Evolutionary conservation across 768 basidiomycete species (phyloP).

Genomic region (Agaricus bisporus): DNA sequence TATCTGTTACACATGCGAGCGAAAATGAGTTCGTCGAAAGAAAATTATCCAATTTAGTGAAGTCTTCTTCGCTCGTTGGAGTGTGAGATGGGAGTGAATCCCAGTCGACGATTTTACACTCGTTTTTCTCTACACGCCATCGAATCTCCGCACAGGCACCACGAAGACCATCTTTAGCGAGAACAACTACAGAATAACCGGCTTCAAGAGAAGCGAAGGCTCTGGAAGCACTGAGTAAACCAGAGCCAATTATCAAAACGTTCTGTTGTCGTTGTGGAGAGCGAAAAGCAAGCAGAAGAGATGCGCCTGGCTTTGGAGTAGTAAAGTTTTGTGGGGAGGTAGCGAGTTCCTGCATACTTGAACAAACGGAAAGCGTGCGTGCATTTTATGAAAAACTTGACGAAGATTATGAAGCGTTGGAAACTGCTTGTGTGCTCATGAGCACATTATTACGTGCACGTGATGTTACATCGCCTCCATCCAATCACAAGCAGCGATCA

Average conservation of each 20-base stretch:
- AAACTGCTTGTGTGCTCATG: conserved; percentile 5
- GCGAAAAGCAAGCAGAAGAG: conserved; percentile 74
- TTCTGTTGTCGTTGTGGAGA: conserved; percentile 41
- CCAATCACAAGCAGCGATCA: neutral
- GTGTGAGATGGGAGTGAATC: conserved; percentile 34
- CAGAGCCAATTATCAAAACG: conserved; percentile 71
- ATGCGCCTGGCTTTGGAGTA: conserved; percentile 52
- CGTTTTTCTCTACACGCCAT: conserved; percentile 50
- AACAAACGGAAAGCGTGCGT: neutral
- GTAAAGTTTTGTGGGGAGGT: conserved; percentile 23
- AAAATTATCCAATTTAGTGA: conserved; percentile 41
- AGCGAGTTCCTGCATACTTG: conserved; percentile 13
- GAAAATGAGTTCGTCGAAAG: conserved; percentile 26
- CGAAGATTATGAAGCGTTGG: too few species aligned
- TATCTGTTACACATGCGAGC: conserved; percentile 81
- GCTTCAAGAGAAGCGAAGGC: conserved; percentile 81
- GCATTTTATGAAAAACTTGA: neutral
- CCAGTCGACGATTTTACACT: conserved; percentile 58
- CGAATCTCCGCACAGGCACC: conserved; percentile 65
- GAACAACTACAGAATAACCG: conserved; percentile 62
- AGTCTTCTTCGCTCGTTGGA: conserved; percentile 24
- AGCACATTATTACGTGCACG: conserved; percentile 1
- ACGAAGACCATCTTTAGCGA: conserved; percentile 42
- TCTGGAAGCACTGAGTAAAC: conserved; percentile 78
- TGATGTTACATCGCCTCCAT: neutral